Conservation (phyloP, 192 early-diverging fungal species). For the Entomortierella chlamydospora region DNA sequence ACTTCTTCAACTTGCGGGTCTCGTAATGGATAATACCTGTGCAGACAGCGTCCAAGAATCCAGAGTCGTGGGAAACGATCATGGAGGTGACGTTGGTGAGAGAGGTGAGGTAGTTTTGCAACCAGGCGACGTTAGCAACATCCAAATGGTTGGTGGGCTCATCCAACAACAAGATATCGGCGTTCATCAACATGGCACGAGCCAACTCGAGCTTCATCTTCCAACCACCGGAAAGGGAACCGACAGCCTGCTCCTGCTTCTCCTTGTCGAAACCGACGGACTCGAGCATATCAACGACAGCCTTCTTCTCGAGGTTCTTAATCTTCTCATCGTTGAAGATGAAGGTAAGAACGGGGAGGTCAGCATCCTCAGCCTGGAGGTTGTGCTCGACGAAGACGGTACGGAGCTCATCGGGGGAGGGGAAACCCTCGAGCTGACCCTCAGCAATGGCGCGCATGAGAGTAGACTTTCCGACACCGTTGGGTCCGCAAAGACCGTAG, state of each 20-base stretch:
- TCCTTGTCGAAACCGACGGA: slow-evolving; percentile 77
- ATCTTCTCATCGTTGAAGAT: slow-evolving; percentile 66
- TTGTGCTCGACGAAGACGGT: slow-evolving; percentile 87
- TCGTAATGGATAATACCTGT: slow-evolving; percentile 90
- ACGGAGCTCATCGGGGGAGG: slow-evolving; percentile 67
- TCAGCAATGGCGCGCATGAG: slow-evolving; percentile 89
- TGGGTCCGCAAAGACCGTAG: slow-evolving; percentile 86
- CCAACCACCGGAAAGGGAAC: slow-evolving; percentile 88
- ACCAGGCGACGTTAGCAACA: slow-evolving; percentile 69
- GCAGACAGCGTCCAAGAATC: slow-evolving; percentile 84
- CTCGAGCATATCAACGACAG: slow-evolving; percentile 62
- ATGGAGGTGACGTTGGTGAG: slow-evolving; percentile 82
- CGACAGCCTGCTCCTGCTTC: slow-evolving; percentile 74
- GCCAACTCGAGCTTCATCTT: slow-evolving; percentile 92
- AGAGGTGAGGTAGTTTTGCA: slow-evolving; percentile 77
- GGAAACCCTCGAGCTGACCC: slow-evolving; percentile 84
- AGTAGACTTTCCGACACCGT: slow-evolving; percentile 89
- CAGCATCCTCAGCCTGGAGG: slow-evolving; percentile 79
- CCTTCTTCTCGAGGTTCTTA: slow-evolving; percentile 66
- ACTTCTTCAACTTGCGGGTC: slow-evolving; percentile 77
- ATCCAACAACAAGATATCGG: slow-evolving; percentile 87
- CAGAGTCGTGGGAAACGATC: slow-evolving; percentile 90
- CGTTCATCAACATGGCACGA: slow-evolving; percentile 86
- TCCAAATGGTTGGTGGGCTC: slow-evolving; percentile 91
- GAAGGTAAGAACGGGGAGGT: slow-evolving; percentile 77